These are phyloP conservation scores for Cladobotryum protrusum DNA, from an alignment of 2,329 filamentous ascomycete genomes.

Conservation along the genomic window DNA sequence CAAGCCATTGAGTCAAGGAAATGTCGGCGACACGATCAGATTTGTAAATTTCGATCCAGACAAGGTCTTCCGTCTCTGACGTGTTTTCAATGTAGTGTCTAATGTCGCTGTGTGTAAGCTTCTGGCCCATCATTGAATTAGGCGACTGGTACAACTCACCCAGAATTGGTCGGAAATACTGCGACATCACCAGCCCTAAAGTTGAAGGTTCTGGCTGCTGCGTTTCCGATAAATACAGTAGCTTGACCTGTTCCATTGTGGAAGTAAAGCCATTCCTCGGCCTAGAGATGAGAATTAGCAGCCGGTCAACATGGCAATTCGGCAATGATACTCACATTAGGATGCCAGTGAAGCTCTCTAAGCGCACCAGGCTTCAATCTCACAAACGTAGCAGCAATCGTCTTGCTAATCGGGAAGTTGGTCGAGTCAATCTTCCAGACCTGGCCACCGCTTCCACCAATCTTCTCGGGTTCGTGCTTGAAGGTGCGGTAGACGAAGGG, in stretches of 20 bases:
- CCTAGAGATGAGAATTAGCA: slow-evolving; percentile 30
- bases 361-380: slow-evolving; percentile 57
- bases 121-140: too few species aligned
- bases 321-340: slow-evolving; percentile 45
- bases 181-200: slow-evolving; percentile 62
- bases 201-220: slow-evolving; percentile 59
- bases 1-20: slow-evolving; percentile 62
- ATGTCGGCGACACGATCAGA: slow-evolving; percentile 61
- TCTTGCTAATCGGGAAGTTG: slow-evolving; percentile 61
- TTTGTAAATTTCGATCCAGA: slow-evolving; percentile 66
- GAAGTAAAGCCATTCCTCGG: slow-evolving; percentile 68
- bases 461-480: slow-evolving; percentile 47
- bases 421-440: slow-evolving; percentile 60
- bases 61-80: slow-evolving; percentile 54
- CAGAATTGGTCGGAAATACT: slow-evolving; percentile 59
- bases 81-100: slow-evolving; percentile 66
- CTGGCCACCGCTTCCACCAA: slow-evolving; percentile 55
- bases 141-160: slow-evolving; percentile 27
- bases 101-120: too few species aligned
- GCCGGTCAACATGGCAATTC: neutral
- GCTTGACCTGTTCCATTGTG: slow-evolving; percentile 55
- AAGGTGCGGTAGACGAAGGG: slow-evolving; percentile 58
- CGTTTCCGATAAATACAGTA: slow-evolving; percentile 58
- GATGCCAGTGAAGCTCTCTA: slow-evolving; percentile 65
- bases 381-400: slow-evolving; percentile 59